Conservation (phyloP, 257 asterid genomes). For the Jacaranda mimosifolia region DNA sequence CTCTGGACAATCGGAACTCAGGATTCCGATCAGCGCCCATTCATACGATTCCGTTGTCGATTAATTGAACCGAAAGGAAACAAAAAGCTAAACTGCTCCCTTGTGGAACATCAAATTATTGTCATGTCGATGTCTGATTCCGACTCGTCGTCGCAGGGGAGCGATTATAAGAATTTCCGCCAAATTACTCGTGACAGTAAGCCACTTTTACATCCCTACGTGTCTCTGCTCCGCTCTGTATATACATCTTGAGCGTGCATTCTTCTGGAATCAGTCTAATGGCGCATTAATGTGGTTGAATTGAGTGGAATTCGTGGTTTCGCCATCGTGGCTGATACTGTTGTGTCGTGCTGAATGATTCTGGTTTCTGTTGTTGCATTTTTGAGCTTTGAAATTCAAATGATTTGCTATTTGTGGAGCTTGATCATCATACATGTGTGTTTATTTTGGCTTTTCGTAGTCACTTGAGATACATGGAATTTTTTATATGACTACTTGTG, state of each 20-base stretch:
- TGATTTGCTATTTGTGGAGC: conserved; percentile 1
- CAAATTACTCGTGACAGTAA: conserved; percentile 70
- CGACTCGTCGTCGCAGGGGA: conserved; percentile 67
- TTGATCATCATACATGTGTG: background rate
- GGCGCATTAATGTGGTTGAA: background rate
- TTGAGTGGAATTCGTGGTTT: conserved; percentile 19
- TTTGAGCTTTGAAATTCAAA: background rate
- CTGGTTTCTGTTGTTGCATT: background rate
- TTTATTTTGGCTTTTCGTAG: background rate
- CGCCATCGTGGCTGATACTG: background rate
- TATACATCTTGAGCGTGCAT: background rate
- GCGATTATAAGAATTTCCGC: conserved; percentile 65
- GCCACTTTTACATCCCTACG: conserved; percentile 29
- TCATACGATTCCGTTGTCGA: background rate
- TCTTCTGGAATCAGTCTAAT: background rate
- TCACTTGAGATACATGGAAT: background rate
- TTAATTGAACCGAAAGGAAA: background rate
- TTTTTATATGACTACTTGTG: background rate
- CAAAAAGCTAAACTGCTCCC: background rate
- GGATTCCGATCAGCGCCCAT: too few relatives aligned
- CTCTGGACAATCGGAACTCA: background rate
- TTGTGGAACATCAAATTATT: background rate
- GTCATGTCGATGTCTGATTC: conserved; percentile 72
- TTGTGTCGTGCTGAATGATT: background rate
- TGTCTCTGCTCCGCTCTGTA: background rate